A percentile compares a stretch with the other conserved stretches of the same genome.
Evolutionary conservation across 2,329 filamentous ascomycete species (phyloP).

Genomic region (Hypoxylon sp.): DNA sequence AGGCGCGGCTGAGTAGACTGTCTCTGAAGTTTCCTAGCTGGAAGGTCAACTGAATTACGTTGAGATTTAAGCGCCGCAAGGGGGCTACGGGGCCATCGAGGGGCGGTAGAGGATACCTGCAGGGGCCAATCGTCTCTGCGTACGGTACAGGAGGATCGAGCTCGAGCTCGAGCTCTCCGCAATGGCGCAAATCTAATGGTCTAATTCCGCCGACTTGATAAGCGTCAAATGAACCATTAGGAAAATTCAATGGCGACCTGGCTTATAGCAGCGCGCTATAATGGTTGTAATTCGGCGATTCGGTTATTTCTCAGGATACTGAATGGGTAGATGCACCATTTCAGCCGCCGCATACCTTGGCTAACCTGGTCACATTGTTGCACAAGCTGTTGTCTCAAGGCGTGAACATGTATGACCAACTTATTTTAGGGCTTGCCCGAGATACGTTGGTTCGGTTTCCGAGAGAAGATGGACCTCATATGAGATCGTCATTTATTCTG

Average conservation of each 20-base stretch:
- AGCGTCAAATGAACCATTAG: slow-evolving; percentile 40
- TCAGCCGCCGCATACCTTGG: slow-evolving; percentile 28
- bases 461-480: background rate
- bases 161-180: slow-evolving; percentile 2
- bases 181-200: slow-evolving; percentile 12
- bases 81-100: background rate
- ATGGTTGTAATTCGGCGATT: slow-evolving; percentile 18
- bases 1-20: slow-evolving; percentile 39
- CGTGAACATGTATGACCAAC: slow-evolving; percentile 11
- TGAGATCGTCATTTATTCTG: background rate
- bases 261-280: slow-evolving; percentile 5
- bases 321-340: slow-evolving; percentile 18
- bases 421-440: slow-evolving; percentile 17
- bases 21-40: slow-evolving; percentile 5
- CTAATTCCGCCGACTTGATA: slow-evolving; percentile 24
- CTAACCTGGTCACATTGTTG: background rate
- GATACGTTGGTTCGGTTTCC: slow-evolving; percentile 2
- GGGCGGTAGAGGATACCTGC: slow-evolving; percentile 19
- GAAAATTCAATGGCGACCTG: slow-evolving; percentile 27
- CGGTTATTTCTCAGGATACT: slow-evolving; percentile 25
- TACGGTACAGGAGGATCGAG: slow-evolving; percentile 28
- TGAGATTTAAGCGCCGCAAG: slow-evolving; percentile 39
- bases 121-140: slow-evolving; percentile 33
- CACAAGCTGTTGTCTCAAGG: slow-evolving; percentile 15
- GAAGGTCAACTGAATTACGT: slow-evolving; percentile 12